Percentiles rank a stretch among this genome's conserved stretches.
These are phyloP conservation scores for Herpetospermum pedunculosum DNA, from an alignment of 306 rosid species.

Conservation along the genomic window DNA sequence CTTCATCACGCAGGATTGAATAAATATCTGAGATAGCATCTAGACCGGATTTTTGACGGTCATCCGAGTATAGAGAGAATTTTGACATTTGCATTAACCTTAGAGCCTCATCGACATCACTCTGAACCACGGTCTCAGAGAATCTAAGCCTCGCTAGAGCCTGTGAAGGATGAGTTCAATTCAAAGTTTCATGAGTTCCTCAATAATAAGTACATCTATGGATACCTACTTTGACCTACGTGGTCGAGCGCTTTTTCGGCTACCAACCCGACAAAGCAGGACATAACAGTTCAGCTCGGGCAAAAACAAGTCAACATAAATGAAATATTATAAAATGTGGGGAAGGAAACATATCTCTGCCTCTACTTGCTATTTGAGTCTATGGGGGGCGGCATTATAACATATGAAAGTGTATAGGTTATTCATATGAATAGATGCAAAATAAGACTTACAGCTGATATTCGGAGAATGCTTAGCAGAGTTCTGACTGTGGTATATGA, in stretches of 20 bases:
- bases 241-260: not conserved
- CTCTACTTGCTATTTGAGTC: not conserved
- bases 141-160: conserved; percentile 92
- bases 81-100: conserved; percentile 98
- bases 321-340: not conserved
- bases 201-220: not conserved
- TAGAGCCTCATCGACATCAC: conserved; percentile 94
- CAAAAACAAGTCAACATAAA: not conserved
- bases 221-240: not conserved
- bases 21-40: conserved; percentile 93
- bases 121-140: conserved; percentile 81
- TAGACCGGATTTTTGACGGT: conserved; percentile 87
- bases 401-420: not conserved
- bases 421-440: not conserved
- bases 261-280: not conserved
- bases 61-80: conserved; percentile 88
- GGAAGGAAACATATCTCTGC: not conserved
- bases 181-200: not conserved
- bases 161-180: conserved; percentile 28
- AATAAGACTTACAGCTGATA: conserved; percentile 62
- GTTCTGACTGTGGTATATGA: conserved; percentile 94
- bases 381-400: not conserved
- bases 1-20: conserved; percentile 90
- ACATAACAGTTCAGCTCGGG: not conserved
- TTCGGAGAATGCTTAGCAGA: conserved; percentile 91